phyloP scores from a whole-genome alignment of 371 early-diverging fungal genomes.

The Rhizopus microsporus region DNA sequence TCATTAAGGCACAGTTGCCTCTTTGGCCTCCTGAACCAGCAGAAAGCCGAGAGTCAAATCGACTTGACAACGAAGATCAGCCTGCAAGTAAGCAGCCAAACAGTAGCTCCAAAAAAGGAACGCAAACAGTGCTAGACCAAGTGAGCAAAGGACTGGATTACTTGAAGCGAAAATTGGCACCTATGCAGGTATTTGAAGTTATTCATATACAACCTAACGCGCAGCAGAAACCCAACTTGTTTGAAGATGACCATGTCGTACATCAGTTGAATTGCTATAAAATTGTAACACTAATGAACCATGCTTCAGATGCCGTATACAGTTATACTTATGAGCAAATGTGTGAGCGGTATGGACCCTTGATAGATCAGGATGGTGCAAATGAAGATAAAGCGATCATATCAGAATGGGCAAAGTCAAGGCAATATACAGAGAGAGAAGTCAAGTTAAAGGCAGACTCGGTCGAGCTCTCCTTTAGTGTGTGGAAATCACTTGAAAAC shows the following conservation, averaged over 20 bases:
- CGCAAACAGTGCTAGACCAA: conserved; percentile 28
- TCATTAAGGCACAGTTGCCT: conserved; percentile 62
- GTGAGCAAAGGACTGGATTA: conserved; percentile 23
- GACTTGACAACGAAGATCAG: conserved; percentile 1
- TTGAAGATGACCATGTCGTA: conserved; percentile 36
- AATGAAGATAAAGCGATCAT: background rate
- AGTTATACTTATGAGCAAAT: conserved; percentile 57
- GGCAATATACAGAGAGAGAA: conserved; percentile 37
- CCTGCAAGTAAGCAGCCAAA: conserved; percentile 13
- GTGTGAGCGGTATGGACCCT: conserved; percentile 49
- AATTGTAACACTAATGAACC: conserved; percentile 37
- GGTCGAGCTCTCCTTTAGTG: conserved; percentile 66
- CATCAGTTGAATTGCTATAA: conserved; percentile 48
- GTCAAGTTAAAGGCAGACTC: conserved; percentile 46
- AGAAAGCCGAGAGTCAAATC: background rate
- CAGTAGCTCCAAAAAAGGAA: background rate
- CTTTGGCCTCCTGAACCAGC: conserved; percentile 20
- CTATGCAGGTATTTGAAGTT: conserved; percentile 66
- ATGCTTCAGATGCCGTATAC: conserved; percentile 23
- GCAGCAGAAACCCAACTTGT: conserved; percentile 26
- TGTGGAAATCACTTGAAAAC: conserved; percentile 78
- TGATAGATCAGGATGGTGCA: conserved; percentile 8
- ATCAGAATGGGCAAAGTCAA: conserved; percentile 13
- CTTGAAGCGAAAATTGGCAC: conserved; percentile 33
- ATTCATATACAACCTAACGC: conserved; percentile 54